Conservation (phyloP, 768 basidiomycete genomes). For the Suillus lakei region DNA sequence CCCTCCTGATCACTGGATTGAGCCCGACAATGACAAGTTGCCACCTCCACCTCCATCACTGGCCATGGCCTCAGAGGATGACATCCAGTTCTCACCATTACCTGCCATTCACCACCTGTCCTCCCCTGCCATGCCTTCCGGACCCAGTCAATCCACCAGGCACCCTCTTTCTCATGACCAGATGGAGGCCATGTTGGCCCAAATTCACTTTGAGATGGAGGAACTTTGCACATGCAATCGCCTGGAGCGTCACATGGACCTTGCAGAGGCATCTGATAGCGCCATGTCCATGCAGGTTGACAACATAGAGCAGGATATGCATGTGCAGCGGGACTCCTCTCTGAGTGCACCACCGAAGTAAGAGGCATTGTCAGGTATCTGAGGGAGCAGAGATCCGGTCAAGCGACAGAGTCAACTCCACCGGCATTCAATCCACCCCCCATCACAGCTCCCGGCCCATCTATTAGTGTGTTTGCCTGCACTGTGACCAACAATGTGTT, state of each 20-base stretch:
- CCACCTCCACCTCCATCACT: too few species aligned
- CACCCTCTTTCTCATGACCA: not conserved
- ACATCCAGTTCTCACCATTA: not conserved
- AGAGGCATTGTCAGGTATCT: not conserved
- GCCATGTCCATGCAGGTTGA: too few species aligned
- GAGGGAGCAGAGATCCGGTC: not conserved
- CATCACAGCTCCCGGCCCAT: not conserved
- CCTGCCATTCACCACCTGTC: not conserved
- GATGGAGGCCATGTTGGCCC: constrained; percentile 1
- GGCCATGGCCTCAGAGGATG: too few species aligned
- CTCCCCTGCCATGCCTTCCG: too few species aligned
- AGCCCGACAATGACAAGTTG: too few species aligned
- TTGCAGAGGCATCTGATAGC: too few species aligned
- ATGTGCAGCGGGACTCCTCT: not conserved
- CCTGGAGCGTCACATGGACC: too few species aligned
- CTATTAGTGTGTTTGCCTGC: not conserved
- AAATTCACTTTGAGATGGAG: not conserved
- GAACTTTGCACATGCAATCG: not conserved
- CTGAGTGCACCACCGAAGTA: not conserved
- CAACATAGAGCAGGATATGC: not conserved
- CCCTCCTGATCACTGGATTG: too few species aligned
- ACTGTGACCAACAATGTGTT: not conserved
- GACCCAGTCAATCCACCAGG: not conserved
- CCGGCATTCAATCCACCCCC: not conserved
- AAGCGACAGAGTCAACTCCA: not conserved